Evolutionary conservation across 345 rosid genomes (phyloP), one percentile per base, ranked within the genome.

Genomic region (Rhizophora mangle): DNA sequence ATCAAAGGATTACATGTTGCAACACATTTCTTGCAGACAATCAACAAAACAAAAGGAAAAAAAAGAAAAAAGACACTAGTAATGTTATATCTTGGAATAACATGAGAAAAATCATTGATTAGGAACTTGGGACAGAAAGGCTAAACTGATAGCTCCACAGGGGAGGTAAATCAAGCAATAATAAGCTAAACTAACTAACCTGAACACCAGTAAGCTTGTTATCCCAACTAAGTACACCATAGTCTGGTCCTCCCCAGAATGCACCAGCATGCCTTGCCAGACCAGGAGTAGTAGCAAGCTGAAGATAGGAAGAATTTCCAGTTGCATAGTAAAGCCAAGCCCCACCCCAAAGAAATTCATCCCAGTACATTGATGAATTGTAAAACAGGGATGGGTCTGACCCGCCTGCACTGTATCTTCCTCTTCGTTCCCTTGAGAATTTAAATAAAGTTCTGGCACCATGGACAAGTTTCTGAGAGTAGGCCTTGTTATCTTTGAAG

Each of bases 261-360:
- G 91, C 88, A 71, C 98, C 98, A 51, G 99, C 99, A 80, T 90
- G 98, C 75, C 46, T 92, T 4, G 96, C 96, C 65, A 96, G 63
- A 68, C 77, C 84, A 19, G 93, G 86, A 75, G 80, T 66, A 5
- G 99, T 92, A 75, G 89, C 91, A 22, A 92, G 85, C 29, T 85
- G 83, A 68, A 96, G 90, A 70, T 92, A 96, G 56, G 88, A 61
- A n/a, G 47, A 2, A 55, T 92, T 96, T 16, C 99, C 99, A 0
- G 99, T 96, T 21, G 98, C 98, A 72, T 87, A 90, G 75, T 96
- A 96, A 52, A 96, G 27, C 99, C 99, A 96, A 64, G 98, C 86
- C 62, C 92, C 90, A 54, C 97, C 97, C 97, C 99, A 92, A 21
- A 96, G 63, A 64, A 83, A 96, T 79, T 96, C 99, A 77, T 96